A percentile compares a stretch with the other conserved stretches of the same genome.
These are phyloP conservation scores for Odontarrhena argentea DNA, from an alignment of 345 rosid genomes.

Conservation along the genomic window DNA sequence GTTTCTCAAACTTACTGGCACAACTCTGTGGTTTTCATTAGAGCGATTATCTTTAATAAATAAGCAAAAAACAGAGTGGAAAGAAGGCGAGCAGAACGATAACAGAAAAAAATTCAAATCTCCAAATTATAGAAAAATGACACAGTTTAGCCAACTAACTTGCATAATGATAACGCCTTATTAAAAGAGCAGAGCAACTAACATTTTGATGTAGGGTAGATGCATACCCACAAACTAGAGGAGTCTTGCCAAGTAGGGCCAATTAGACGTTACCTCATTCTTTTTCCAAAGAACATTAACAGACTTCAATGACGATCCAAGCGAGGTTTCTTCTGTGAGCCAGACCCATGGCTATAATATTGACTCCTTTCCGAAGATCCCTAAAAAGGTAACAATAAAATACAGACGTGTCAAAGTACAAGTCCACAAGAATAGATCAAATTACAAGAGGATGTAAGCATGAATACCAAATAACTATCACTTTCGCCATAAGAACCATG, in stretches of 20 bases:
- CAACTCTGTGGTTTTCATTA: conserved; percentile 20
- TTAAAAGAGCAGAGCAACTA: conserved; percentile 26
- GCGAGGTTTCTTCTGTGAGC: conserved; percentile 76
- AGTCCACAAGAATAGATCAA: conserved; percentile 23
- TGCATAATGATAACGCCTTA: conserved; percentile 26
- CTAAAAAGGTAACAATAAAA: conserved; percentile 46
- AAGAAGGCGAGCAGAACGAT: conserved; percentile 24
- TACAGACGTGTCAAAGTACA: conserved; percentile 18
- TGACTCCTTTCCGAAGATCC: conserved; percentile 66
- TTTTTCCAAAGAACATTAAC: conserved; percentile 35
- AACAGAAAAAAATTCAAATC: conserved; percentile 25
- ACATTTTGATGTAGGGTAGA: conserved; percentile 16
- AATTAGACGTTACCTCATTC: conserved; percentile 32
- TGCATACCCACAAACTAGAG: conserved; percentile 32
- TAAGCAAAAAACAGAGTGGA: conserved; percentile 14
- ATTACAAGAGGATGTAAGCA: conserved; percentile 22
- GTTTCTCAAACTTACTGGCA: conserved; percentile 33
- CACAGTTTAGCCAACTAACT: conserved; percentile 31
- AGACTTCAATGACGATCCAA: conserved; percentile 59
- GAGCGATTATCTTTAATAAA: conserved; percentile 27
- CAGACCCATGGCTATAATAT: conserved; percentile 65
- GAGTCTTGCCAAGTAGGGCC: conserved; percentile 18
- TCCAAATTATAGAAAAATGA: conserved; percentile 14
- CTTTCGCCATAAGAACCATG: conserved; percentile 69
- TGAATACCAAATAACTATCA: conserved; percentile 66